phyloP scores from a whole-genome alignment of 1,284 basidiomycete genomes.

The Cryptococcus sp. region DNA sequence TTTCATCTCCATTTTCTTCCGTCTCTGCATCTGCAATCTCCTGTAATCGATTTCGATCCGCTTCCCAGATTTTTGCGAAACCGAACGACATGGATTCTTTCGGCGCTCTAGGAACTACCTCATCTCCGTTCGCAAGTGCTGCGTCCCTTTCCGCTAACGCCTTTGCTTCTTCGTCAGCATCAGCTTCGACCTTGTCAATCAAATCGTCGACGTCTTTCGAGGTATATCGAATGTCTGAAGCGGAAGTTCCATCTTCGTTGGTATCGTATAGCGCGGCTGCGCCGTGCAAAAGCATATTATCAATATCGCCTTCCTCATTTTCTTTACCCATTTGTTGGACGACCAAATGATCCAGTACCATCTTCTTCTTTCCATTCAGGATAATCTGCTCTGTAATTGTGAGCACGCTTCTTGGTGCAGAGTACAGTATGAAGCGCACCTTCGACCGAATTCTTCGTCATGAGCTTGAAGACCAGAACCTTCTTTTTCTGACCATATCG shows the following conservation, averaged over 20 bases:
- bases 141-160: conserved; percentile 41
- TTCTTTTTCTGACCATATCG: conserved; percentile 49
- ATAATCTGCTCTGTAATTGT: conserved; percentile 67
- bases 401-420: conserved; percentile 1
- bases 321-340: conserved; percentile 83
- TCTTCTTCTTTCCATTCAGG: conserved; percentile 81
- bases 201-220: conserved; percentile 74
- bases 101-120: conserved; percentile 7
- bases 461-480: conserved; percentile 83
- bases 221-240: conserved; percentile 66
- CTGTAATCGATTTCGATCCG: conserved; percentile 63
- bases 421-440: conserved; percentile 50
- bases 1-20: conserved; percentile 51
- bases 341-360: conserved; percentile 84
- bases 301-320: conserved; percentile 65
- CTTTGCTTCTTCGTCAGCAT: conserved; percentile 56
- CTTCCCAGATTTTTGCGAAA: conserved; percentile 84
- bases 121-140: conserved; percentile 18
- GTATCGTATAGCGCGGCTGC: conserved; percentile 73
- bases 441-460: conserved; percentile 84
- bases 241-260: conserved; percentile 46
- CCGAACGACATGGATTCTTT: conserved; percentile 56
- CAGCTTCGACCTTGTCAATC: conserved; percentile 73
- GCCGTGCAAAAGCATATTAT: conserved; percentile 76
- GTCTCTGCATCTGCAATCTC: conserved; percentile 57